A percentile compares a stretch with the other conserved stretches of the same genome.
These are phyloP conservation scores for Citrus glauca DNA, from an alignment of 345 rosid genomes.

Conservation along the genomic window DNA sequence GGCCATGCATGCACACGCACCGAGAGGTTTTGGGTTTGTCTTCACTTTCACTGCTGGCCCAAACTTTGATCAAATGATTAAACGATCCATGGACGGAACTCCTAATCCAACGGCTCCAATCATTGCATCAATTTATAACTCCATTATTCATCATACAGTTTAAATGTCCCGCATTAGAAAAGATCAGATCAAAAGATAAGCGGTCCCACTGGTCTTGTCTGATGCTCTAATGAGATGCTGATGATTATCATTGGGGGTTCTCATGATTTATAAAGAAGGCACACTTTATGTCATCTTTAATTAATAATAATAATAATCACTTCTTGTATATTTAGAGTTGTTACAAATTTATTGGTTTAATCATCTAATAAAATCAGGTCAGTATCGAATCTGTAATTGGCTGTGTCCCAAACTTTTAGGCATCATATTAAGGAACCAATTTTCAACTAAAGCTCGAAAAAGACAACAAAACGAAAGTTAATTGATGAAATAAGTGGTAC, in stretches of 20 bases:
- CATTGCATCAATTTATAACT: slow-evolving; percentile 8
- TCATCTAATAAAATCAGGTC: neutral
- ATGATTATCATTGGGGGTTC: neutral
- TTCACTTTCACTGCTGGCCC: neutral
- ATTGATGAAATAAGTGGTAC: no score
- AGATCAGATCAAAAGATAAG: neutral
- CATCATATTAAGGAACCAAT: no score
- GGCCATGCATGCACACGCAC: slow-evolving; percentile 18
- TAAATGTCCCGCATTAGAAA: neutral
- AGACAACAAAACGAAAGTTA: no score
- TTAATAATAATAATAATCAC: neutral
- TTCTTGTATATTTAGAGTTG: no score
- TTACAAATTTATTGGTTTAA: neutral
- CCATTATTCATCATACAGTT: slow-evolving; percentile 14
- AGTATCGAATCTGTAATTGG: no score
- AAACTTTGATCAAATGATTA: neutral
- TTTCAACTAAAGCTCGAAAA: no score
- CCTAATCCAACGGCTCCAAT: slow-evolving; percentile 30
- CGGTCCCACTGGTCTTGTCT: neutral
- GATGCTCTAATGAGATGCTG: neutral
- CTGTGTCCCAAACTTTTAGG: no score
- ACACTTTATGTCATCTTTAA: neutral
- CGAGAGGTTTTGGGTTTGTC: neutral
- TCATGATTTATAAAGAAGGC: neutral
- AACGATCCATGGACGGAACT: neutral